A percentile compares a stretch with the other conserved stretches of the same genome.
Conservation (phyloP, 2,329 filamentous ascomycete species). For the Calonectria hawksworthii region DNA sequence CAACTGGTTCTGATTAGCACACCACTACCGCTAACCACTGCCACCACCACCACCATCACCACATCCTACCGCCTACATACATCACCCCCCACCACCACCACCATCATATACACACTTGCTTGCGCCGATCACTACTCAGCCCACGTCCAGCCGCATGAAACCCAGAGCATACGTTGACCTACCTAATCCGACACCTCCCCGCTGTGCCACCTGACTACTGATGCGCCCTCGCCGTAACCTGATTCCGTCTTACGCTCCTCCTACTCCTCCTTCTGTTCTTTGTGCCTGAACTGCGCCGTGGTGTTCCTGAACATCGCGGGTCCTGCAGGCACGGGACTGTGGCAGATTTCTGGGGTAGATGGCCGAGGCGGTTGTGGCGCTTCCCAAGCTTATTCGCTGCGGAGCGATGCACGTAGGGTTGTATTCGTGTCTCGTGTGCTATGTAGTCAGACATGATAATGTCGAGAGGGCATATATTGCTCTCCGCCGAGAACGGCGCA, state of each 20-base stretch:
- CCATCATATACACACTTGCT: not conserved
- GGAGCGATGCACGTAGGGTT: not conserved
- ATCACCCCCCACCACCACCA: not conserved
- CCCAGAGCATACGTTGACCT: not conserved
- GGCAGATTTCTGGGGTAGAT: not conserved
- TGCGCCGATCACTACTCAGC: not conserved
- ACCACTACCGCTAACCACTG: not conserved
- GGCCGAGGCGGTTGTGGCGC: slow-evolving; percentile 1
- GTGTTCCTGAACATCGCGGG: slow-evolving; percentile 3
- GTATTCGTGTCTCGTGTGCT: not conserved
- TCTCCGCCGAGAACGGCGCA: not conserved
- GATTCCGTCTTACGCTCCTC: not conserved
- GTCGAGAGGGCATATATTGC: not conserved
- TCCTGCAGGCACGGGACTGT: not conserved
- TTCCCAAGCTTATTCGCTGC: not conserved
- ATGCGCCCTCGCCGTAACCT: not conserved
- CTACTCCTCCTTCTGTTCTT: not conserved
- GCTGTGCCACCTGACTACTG: not conserved
- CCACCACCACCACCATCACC: not conserved
- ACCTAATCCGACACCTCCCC: not conserved
- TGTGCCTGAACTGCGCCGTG: not conserved
- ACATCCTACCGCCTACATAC: not conserved
- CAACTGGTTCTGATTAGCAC: not conserved
- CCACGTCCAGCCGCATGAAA: slow-evolving; percentile 9
- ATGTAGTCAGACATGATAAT: not conserved